Conservation (phyloP, 2,329 filamentous ascomycete species). For the Aspergillus quadrilineatus region DNA sequence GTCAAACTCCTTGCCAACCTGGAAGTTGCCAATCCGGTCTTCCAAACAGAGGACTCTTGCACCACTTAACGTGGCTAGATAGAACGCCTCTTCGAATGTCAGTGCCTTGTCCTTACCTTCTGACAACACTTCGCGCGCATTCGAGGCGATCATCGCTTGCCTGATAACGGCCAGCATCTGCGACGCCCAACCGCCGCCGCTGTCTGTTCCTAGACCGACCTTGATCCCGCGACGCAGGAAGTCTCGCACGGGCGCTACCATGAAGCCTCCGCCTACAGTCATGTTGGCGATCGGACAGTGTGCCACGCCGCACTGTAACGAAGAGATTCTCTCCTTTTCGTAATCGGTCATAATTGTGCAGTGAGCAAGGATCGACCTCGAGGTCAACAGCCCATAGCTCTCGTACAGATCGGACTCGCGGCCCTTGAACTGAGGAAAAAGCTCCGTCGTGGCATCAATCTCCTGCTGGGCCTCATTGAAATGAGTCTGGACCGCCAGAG, state of each 20-base stretch:
- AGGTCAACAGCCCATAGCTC: slow-evolving; percentile 54
- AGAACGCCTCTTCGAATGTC: slow-evolving; percentile 56
- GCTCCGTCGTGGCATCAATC: slow-evolving; percentile 52
- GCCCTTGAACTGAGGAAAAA: slow-evolving; percentile 55
- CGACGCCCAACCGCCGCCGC: slow-evolving; percentile 61
- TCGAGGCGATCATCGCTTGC: slow-evolving; percentile 55
- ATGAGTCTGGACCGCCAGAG: slow-evolving; percentile 63
- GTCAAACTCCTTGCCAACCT: slow-evolving; percentile 62
- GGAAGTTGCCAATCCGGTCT: slow-evolving; percentile 57
- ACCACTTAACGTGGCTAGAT: slow-evolving; percentile 61
- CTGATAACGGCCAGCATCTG: slow-evolving; percentile 50
- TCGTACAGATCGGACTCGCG: slow-evolving; percentile 63
- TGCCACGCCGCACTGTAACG: slow-evolving; percentile 58
- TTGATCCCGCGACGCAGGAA: slow-evolving; percentile 60
- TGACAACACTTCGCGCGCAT: slow-evolving; percentile 35
- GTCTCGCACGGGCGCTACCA: slow-evolving; percentile 59
- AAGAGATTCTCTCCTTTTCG: slow-evolving; percentile 41
- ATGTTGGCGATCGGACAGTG: slow-evolving; percentile 67
- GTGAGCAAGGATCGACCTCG: slow-evolving; percentile 63
- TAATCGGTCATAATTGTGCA: slow-evolving; percentile 62
- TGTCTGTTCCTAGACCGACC: slow-evolving; percentile 66
- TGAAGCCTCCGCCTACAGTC: slow-evolving; percentile 54
- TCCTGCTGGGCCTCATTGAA: slow-evolving; percentile 66
- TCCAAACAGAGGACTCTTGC: slow-evolving; percentile 59
- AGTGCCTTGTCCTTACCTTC: slow-evolving; percentile 47